A percentile compares a stretch with the other conserved stretches of the same genome.
These are phyloP conservation scores for Podospora conica DNA, from an alignment of 495 filamentous ascomycete genomes.

Conservation along the genomic window DNA sequence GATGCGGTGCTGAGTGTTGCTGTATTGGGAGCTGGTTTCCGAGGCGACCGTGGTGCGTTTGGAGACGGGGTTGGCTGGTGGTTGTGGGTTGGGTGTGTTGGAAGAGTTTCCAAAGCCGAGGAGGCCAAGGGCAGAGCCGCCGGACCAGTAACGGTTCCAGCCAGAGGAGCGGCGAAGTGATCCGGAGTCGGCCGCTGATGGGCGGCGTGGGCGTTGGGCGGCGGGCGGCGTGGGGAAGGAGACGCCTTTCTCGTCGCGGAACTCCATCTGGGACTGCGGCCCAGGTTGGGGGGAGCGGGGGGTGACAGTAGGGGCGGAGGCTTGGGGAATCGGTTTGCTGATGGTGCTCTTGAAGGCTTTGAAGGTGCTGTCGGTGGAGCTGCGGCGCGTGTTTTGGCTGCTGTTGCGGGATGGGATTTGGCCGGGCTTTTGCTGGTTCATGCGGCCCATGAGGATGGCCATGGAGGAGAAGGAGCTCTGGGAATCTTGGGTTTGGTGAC, in stretches of 20 bases:
- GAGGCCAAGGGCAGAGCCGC: conserved; percentile 47
- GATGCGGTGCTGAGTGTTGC: conserved; percentile 41
- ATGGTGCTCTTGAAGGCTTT: conserved; percentile 50
- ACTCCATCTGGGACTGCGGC: conserved; percentile 20
- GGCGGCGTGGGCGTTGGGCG: conserved; percentile 18
- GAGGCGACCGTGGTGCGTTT: conserved; percentile 41
- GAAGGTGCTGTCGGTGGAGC: conserved; percentile 43
- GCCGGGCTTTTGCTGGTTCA: conserved; percentile 36
- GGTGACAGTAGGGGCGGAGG: conserved; percentile 9
- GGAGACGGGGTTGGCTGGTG: conserved; percentile 17
- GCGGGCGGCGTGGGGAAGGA: conserved; percentile 37
- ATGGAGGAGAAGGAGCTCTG: conserved; percentile 49
- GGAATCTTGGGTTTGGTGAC: conserved; percentile 43
- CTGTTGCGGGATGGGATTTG: conserved; percentile 33
- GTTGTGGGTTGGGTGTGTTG: conserved; percentile 14
- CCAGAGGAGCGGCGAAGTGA: conserved; percentile 49
- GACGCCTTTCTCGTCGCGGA: conserved; percentile 35
- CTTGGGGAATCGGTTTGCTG: conserved; percentile 47
- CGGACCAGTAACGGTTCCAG: conserved; percentile 58
- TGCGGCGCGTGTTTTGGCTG: conserved; percentile 45
- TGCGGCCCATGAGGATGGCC: conserved; percentile 49
- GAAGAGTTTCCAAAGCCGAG: conserved; percentile 37
- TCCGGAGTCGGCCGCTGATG: conserved; percentile 16
- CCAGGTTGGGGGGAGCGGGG: not conserved
- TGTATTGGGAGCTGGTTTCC: conserved; percentile 48